These are phyloP conservation scores for Pseudozyma sp. DNA, from an alignment of 1,284 basidiomycete species.

Conservation along the genomic window DNA sequence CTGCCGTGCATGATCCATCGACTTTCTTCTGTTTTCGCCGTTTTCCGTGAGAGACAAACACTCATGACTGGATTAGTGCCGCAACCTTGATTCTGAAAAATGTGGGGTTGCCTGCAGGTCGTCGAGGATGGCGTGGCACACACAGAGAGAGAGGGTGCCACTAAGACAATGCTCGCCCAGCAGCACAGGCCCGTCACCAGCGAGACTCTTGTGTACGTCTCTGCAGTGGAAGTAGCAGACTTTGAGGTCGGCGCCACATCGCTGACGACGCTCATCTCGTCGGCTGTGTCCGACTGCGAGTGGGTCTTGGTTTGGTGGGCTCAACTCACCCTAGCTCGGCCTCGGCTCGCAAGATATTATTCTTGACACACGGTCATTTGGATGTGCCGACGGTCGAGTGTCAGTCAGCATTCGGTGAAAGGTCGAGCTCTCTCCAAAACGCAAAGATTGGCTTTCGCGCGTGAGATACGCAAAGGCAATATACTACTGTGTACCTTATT, in stretches of 20 bases:
- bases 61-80: background rate
- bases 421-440: no score
- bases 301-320: no score
- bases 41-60: background rate
- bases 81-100: slow-evolving; percentile 5
- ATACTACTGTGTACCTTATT: no score
- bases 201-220: background rate
- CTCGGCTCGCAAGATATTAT: no score
- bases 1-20: slow-evolving; percentile 1
- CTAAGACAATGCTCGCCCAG: background rate
- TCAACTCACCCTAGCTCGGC: no score
- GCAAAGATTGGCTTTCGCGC: no score
- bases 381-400: background rate
- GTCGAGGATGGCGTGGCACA: background rate
- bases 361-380: background rate
- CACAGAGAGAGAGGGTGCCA: no score
- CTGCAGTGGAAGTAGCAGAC: background rate
- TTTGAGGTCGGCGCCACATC: background rate
- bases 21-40: background rate
- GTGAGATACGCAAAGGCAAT: no score
- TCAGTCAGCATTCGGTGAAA: no score
- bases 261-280: no score
- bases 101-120: slow-evolving; percentile 15
- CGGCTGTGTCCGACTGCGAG: no score
- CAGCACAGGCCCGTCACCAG: no score